phyloP scores from a whole-genome alignment of 1,284 basidiomycete species.

The Heterobasidion irregulare region DNA sequence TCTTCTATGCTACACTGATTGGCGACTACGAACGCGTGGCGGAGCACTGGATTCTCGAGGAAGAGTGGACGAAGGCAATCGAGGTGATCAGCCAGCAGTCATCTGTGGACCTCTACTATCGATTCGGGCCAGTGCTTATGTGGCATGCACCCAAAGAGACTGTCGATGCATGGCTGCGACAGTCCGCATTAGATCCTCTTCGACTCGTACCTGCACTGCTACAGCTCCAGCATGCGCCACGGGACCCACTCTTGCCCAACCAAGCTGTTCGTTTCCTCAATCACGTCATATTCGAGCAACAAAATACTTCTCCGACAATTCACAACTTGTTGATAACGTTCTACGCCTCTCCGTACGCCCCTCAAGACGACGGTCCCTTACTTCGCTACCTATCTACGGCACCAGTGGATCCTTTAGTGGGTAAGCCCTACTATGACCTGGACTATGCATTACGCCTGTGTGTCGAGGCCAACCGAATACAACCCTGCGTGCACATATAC shows the following conservation, averaged over 20 bases:
- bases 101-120: slow-evolving; percentile 87
- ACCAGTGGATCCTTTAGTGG: slow-evolving; percentile 76
- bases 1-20: slow-evolving; percentile 81
- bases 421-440: slow-evolving; percentile 90
- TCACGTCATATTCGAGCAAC: slow-evolving; percentile 74
- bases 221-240: slow-evolving; percentile 65
- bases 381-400: slow-evolving; percentile 83
- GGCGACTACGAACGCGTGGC: slow-evolving; percentile 83
- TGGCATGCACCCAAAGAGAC: slow-evolving; percentile 82
- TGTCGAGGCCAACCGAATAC: slow-evolving; percentile 73
- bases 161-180: slow-evolving; percentile 88
- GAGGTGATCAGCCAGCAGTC: slow-evolving; percentile 77
- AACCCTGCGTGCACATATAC: slow-evolving; percentile 95
- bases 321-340: slow-evolving; percentile 94
- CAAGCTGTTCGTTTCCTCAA: slow-evolving; percentile 87
- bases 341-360: slow-evolving; percentile 47
- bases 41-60: slow-evolving; percentile 89
- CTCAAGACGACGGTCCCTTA: slow-evolving; percentile 74
- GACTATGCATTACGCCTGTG: slow-evolving; percentile 95
- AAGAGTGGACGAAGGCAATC: slow-evolving; percentile 88
- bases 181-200: slow-evolving; percentile 71
- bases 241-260: slow-evolving; percentile 65
- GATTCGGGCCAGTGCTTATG: slow-evolving; percentile 85
- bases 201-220: slow-evolving; percentile 88
- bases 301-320: slow-evolving; percentile 78